Evolutionary conservation across 2,329 filamentous ascomycete genomes (phyloP), one percentile per base, ranked within the genome.

Genomic region (Alternaria postmessia): DNA sequence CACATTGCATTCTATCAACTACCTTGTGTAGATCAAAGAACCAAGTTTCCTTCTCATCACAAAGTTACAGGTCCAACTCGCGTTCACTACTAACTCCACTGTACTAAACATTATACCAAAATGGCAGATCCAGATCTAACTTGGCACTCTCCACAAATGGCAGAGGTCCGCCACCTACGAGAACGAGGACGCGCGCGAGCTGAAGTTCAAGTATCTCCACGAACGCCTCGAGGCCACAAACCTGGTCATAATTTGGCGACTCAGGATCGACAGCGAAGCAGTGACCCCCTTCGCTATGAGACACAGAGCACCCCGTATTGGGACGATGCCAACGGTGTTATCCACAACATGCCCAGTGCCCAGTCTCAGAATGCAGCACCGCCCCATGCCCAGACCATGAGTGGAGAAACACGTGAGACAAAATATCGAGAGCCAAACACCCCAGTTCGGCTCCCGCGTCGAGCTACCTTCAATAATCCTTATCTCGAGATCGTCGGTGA

Each of bases 301-400:
- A 12, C 22, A 3, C 36, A 52, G 5, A 47, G 34, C 1, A 47
- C 22, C 4, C 47, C 41, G 12, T 60, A 57, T 7, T 57, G 57
- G 53, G 41, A 57, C 8, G 47, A 60, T 2, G 47, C 43, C 4
- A 59, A 34, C 12, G 59, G 46, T 7, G 28, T 20, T 6, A 62
- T 54, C 14, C 42, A 62, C 18, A 39, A 54, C 1, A 41, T 49
- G 2, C 42, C 51, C 7, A 52, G 36, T 8, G 20, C 41, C 3
- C 36, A 11, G n/a, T 28, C 54, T 1, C 38, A 7, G 1, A 18
- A 44, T 3, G 4, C 30, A 12, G 36, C 14, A 22, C 5, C 1
- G 8, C 7, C n/a, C 3, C 24, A n/a, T 5, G 32, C 20, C 18
- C 20, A 49, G 6, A 0, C 0, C 5, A 0, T 12, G 9, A 36